These are phyloP conservation scores for Penicillium sp. DNA, from an alignment of 2,329 filamentous ascomycete genomes.

Conservation along the genomic window DNA sequence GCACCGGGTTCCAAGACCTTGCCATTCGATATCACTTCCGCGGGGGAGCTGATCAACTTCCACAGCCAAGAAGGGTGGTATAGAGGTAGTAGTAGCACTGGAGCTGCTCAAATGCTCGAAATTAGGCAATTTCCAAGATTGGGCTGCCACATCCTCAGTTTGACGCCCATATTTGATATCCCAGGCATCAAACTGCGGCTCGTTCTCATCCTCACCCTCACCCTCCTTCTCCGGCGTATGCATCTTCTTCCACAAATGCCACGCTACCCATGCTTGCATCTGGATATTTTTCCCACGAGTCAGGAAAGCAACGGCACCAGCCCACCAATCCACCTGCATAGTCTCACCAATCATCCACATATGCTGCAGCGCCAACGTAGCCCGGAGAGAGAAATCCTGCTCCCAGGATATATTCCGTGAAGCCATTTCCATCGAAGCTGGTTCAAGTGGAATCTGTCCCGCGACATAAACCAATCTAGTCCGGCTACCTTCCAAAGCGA, in stretches of 20 bases:
- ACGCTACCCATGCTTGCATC: slow-evolving; percentile 43
- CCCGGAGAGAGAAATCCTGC: slow-evolving; percentile 59
- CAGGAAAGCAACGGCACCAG: slow-evolving; percentile 75
- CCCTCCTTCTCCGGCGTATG: slow-evolving; percentile 30
- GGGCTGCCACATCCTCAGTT: slow-evolving; percentile 45
- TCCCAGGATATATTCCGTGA: slow-evolving; percentile 22
- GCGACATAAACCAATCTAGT: slow-evolving; percentile 68
- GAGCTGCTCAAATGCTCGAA: slow-evolving; percentile 31
- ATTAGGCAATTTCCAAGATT: slow-evolving; percentile 28
- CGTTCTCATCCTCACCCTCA: slow-evolving; percentile 53
- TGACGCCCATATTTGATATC: slow-evolving; percentile 62
- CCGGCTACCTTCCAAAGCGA: slow-evolving; percentile 28
- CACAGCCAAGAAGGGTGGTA: slow-evolving; percentile 73
- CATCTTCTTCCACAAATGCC: slow-evolving; percentile 51
- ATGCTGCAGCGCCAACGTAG: slow-evolving; percentile 80
- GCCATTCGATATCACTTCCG: slow-evolving; percentile 80
- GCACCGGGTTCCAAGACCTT: slow-evolving; percentile 64
- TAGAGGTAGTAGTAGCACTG: slow-evolving; percentile 24
- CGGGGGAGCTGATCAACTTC: slow-evolving; percentile 79
- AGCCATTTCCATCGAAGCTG: slow-evolving; percentile 70
- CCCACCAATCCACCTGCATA: slow-evolving; percentile 75
- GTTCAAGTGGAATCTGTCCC: slow-evolving; percentile 88
- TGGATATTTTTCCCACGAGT: slow-evolving; percentile 46
- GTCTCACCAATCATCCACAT: slow-evolving; percentile 80
- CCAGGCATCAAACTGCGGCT: slow-evolving; percentile 51